These are phyloP conservation scores for Solanum etuberosum DNA, from an alignment of 257 asterid species.

Conservation along the genomic window DNA sequence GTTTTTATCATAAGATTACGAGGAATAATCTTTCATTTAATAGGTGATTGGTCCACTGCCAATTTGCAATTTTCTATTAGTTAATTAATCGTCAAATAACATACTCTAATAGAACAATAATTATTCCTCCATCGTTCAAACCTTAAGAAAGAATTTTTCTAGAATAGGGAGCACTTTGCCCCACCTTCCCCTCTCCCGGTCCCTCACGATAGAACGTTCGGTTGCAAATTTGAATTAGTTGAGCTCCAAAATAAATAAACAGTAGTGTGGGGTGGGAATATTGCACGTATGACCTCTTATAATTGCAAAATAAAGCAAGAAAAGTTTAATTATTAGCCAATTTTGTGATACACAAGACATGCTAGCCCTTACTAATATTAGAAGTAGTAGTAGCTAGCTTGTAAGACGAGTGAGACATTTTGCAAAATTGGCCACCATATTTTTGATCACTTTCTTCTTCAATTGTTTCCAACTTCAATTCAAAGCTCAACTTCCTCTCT, in stretches of 20 bases:
- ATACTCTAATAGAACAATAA: rapidly evolving
- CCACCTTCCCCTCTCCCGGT: not conserved
- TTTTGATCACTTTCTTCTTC: not conserved
- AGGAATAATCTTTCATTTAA: not conserved
- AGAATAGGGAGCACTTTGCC: not conserved
- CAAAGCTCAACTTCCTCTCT: not conserved
- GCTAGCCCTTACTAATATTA: not conserved
- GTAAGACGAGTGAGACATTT: not conserved
- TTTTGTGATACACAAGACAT: not conserved
- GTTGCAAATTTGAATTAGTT: not conserved
- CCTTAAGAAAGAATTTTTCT: not conserved
- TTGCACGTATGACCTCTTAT: not conserved
- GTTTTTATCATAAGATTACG: too few relatives aligned
- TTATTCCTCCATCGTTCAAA: not conserved
- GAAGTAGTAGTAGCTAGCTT: not conserved
- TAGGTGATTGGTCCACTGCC: not conserved
- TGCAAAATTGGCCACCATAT: not conserved
- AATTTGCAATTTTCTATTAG: too few relatives aligned
- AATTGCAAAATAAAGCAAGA: not conserved
- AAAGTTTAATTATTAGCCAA: not conserved
- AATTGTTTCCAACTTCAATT: not conserved
- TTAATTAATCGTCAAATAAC: not conserved
- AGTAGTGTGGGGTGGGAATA: not conserved
- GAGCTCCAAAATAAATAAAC: rapidly evolving
- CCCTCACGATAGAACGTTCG: rapidly evolving